Conservation (phyloP, 2,329 filamentous ascomycete species). For the Microdochium bolleyi region DNA sequence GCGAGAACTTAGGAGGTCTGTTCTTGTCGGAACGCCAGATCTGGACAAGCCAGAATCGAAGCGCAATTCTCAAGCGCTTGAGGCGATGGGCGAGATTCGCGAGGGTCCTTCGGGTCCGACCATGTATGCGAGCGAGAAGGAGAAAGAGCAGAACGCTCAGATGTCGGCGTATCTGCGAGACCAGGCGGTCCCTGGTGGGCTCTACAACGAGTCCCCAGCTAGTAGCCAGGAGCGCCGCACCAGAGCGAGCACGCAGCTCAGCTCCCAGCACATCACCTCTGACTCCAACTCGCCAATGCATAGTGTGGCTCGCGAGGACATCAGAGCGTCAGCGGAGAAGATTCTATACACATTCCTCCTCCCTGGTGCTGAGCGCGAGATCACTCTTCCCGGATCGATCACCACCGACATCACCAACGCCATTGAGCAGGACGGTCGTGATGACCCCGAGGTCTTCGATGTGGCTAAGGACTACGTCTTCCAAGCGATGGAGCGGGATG, state of each 20-base stretch:
- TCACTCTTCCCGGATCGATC: conserved; percentile 83
- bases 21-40: conserved; percentile 88
- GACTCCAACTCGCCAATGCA: conserved; percentile 79
- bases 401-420: conserved; percentile 76
- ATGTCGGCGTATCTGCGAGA: conserved; percentile 84
- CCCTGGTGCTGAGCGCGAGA: conserved; percentile 92
- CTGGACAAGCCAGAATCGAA: conserved; percentile 74
- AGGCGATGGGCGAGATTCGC: conserved; percentile 61
- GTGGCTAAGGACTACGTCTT: conserved; percentile 98
- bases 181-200: conserved; percentile 38
- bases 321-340: conserved; percentile 90
- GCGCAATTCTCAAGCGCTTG: conserved; percentile 74
- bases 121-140: conserved; percentile 59
- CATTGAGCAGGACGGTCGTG: conserved; percentile 84
- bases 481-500: conserved; percentile 98
- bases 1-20: conserved; percentile 84
- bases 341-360: conserved; percentile 97
- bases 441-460: conserved; percentile 96
- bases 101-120: conserved; percentile 51
- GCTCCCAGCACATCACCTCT: conserved; percentile 53
- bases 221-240: conserved; percentile 38
- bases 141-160: conserved; percentile 76
- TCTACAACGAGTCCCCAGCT: conserved; percentile 42
- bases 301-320: conserved; percentile 79
- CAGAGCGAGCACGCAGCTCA: conserved; percentile 45